Base-by-base conservation (phyloP, 345 rosid genomes). In the Cardiospermum halicacabum region DNA sequence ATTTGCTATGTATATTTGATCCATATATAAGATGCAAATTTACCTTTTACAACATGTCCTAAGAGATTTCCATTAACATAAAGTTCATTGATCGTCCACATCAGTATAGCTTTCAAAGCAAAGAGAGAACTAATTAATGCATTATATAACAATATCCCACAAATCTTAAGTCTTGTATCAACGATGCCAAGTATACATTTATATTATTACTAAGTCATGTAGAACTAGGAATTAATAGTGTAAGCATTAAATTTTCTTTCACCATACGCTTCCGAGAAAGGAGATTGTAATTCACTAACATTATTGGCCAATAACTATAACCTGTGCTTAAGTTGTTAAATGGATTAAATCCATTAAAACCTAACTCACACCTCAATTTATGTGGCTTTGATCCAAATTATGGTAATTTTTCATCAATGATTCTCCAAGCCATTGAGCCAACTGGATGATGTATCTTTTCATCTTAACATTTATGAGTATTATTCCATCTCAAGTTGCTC, bases 81-180 rank as follows among this genome's bases (percentile, higher is more conserved):
- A 42, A 43, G 25, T 13, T 40, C 53, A 16, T 60, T 40, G 5
- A 60, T 42, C 8, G 16, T 42, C 24, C 24, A 39, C 24, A 43
- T 60, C n/a, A 60, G 26, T 24, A 60, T 42, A 2, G 25, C 64
- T 9, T 11, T 40, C 5, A 42, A 60, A 15, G 25, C 42, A 0
- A 58, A 58, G 37, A 9, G 8, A 11, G 0, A 3, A 19, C 13
- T 37, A 36, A 0, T 6, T 1, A 12, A 15, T 60, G 50, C 19
- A 25, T 40, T 26, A 8, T 1, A 42, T 36, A 12, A 6, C 0
- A 39, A 1, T 26, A 10, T 5, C 7, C 34, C n/a, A 28, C 2
- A 65, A 65, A 6, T 62, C 43, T 11, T 10, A 62, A 42, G 9
- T 62, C 56, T 1, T 62, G 28, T 18, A 62, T 10, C 0, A 62